phyloP scores from a whole-genome alignment of 2,329 filamentous ascomycete species.

The Phialemonium atrogriseum region DNA sequence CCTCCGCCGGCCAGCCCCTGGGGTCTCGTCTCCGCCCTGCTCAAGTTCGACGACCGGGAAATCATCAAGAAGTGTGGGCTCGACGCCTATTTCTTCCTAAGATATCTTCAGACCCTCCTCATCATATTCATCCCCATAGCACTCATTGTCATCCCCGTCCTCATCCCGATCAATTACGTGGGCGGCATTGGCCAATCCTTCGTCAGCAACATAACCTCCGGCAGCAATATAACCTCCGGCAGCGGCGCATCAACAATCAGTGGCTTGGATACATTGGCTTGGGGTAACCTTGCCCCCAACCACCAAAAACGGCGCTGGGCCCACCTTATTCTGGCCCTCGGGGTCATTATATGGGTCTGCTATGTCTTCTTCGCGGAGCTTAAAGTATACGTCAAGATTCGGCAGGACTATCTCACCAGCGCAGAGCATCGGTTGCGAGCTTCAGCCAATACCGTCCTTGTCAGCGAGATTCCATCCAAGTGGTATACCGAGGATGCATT shows the following conservation, averaged over 20 bases:
- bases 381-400: constrained; percentile 79
- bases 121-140: constrained; percentile 87
- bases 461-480: constrained; percentile 81
- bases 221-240: constrained; percentile 20
- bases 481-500: constrained; percentile 84
- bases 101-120: constrained; percentile 69
- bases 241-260: constrained; percentile 25
- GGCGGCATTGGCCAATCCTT: constrained; percentile 58
- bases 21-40: constrained; percentile 48
- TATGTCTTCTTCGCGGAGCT: constrained; percentile 82
- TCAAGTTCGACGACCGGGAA: constrained; percentile 64
- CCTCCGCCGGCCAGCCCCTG: constrained; percentile 53
- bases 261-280: constrained; percentile 76
- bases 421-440: constrained; percentile 89
- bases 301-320: constrained; percentile 71
- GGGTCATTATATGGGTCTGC: constrained; percentile 77
- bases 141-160: constrained; percentile 68
- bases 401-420: constrained; percentile 89
- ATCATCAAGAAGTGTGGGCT: constrained; percentile 93
- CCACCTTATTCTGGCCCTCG: constrained; percentile 71
- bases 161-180: constrained; percentile 76
- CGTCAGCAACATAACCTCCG: constrained; percentile 27
- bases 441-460: constrained; percentile 90
- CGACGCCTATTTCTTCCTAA: constrained; percentile 94
- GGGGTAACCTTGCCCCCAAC: constrained; percentile 68